A percentile compares a stretch with the other conserved stretches of the same genome.
These are phyloP conservation scores for Naematelia aurantialba DNA, from an alignment of 768 basidiomycete species.

Conservation along the genomic window DNA sequence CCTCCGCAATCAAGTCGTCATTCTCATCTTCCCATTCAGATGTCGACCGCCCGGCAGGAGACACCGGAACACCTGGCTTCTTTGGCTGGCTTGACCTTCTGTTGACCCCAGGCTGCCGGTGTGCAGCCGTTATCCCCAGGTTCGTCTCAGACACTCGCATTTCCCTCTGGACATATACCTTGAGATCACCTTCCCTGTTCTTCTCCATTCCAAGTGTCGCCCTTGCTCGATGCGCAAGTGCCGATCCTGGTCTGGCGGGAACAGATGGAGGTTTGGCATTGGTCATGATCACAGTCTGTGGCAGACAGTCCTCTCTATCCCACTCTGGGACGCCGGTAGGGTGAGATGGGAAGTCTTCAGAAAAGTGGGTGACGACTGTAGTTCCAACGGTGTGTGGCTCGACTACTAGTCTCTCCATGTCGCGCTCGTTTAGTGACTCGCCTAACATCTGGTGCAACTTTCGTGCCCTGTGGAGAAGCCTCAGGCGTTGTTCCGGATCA, in stretches of 20 bases:
- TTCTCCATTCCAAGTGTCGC: constrained; percentile 3
- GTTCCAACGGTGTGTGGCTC: constrained; percentile 15
- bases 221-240: constrained; percentile 8
- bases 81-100: neutral
- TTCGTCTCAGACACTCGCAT: constrained; percentile 12
- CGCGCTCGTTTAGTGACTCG: constrained; percentile 21
- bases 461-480: constrained; percentile 23
- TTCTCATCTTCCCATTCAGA: constrained; percentile 3
- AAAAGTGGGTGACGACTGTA: constrained; percentile 6
- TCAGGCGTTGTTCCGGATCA: constrained; percentile 21
- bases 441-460: constrained; percentile 38
- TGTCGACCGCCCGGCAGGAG: neutral
- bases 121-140: neutral
- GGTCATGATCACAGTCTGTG: constrained; percentile 5
- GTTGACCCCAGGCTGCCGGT: neutral
- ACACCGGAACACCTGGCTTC: neutral
- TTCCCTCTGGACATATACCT: constrained; percentile 17
- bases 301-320: constrained; percentile 20
- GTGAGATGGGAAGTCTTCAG: constrained; percentile 9
- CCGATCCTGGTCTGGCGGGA: neutral
- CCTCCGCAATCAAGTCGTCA: constrained; percentile 6
- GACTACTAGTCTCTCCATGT: constrained; percentile 23
- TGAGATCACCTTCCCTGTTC: constrained; percentile 13
- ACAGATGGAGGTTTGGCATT: neutral
- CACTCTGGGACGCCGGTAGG: constrained; percentile 16